Evolutionary conservation across 2,329 filamentous ascomycete species (phyloP).

Genomic region (Periconia macrospinosa): DNA sequence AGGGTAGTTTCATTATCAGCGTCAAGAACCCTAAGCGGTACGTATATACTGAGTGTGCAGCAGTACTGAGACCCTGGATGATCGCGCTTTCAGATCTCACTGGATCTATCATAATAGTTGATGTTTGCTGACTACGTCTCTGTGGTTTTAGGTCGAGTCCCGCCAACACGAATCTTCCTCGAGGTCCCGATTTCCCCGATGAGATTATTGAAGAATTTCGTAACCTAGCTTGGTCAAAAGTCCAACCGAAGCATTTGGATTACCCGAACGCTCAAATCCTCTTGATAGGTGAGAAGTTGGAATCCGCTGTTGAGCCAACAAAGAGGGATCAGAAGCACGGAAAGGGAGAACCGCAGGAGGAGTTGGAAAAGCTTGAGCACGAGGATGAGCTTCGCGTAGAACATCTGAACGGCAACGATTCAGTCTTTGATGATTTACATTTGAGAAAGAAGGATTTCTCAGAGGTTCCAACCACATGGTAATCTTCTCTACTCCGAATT

Average conservation of each 20-base stretch:
- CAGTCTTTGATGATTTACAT: slow-evolving; percentile 63
- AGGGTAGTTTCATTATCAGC: slow-evolving; percentile 77
- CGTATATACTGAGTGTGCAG: not conserved
- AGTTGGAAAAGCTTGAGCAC: slow-evolving; percentile 72
- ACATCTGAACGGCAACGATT: slow-evolving; percentile 59
- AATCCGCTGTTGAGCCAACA: slow-evolving; percentile 60
- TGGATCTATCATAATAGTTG: not conserved
- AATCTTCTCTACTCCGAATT: not conserved
- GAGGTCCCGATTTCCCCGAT: slow-evolving; percentile 70
- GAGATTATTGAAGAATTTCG: slow-evolving; percentile 74
- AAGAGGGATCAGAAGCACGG: slow-evolving; percentile 58
- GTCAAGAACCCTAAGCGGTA: slow-evolving; percentile 74
- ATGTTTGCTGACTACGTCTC: not conserved
- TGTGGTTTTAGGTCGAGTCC: slow-evolving; percentile 56
- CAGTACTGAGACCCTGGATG: too few relatives aligned
- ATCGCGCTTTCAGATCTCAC: too few relatives aligned
- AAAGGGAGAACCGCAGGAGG: slow-evolving; percentile 68
- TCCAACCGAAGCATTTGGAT: slow-evolving; percentile 73
- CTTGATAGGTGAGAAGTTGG: slow-evolving; percentile 70
- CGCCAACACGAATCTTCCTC: slow-evolving; percentile 62
- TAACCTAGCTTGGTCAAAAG: slow-evolving; percentile 72
- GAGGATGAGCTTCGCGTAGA: slow-evolving; percentile 70
- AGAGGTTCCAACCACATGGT: slow-evolving; percentile 39
- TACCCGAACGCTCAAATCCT: slow-evolving; percentile 76
- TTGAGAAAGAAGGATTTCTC: slow-evolving; percentile 64